Percentiles rank a stretch among this genome's conserved stretches.
These are phyloP conservation scores for Suillus subluteus DNA, from an alignment of 768 basidiomycete genomes.

Conservation along the genomic window DNA sequence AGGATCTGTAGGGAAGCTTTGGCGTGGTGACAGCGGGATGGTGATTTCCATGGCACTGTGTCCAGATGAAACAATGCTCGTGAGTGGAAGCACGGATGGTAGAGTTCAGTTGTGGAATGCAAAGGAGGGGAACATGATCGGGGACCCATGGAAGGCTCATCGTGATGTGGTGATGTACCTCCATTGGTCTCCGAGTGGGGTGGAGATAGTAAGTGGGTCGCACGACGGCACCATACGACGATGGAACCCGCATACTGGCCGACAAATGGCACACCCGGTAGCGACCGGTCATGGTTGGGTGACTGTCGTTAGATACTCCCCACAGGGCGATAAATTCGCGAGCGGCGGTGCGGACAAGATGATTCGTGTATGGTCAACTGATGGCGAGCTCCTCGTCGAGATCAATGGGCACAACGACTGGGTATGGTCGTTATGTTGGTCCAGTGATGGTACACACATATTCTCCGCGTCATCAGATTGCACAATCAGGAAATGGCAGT, in stretches of 20 bases:
- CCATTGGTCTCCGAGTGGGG: slow-evolving; percentile 19
- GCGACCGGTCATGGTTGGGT: not conserved
- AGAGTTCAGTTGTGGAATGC: not conserved
- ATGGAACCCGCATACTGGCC: slow-evolving; percentile 17
- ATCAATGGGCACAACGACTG: not conserved
- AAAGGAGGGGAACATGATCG: not conserved
- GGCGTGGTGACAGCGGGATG: not conserved
- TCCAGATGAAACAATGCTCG: not conserved
- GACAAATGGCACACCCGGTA: not conserved
- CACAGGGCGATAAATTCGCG: not conserved
- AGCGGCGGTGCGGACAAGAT: not conserved
- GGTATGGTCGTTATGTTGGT: not conserved
- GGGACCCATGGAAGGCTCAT: not conserved
- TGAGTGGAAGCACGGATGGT: not conserved
- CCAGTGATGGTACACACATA: not conserved
- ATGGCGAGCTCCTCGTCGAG: not conserved
- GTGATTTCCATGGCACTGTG: not conserved
- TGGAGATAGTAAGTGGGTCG: slow-evolving; percentile 16
- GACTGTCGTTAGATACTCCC: not conserved
- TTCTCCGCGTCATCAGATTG: not conserved
- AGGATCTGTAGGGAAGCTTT: not conserved
- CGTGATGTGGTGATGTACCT: slow-evolving; percentile 6
- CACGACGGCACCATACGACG: slow-evolving; percentile 15
- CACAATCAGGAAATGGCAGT: not conserved
- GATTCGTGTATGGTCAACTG: not conserved